Base-by-base conservation (phyloP, 352 stramenopile species). In the Blastocystis sp. region DNA sequence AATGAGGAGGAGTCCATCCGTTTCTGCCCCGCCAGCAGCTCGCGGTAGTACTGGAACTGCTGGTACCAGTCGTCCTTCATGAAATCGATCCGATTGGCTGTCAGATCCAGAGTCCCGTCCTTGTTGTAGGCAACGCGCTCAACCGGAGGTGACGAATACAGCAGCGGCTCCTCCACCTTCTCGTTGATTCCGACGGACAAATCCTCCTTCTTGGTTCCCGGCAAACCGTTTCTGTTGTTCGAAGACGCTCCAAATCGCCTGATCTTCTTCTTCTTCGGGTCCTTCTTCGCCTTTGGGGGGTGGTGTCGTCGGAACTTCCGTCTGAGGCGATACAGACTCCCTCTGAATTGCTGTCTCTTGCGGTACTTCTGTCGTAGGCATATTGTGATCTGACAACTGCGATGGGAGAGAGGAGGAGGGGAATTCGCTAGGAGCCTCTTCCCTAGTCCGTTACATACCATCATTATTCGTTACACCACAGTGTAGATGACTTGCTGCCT, bases 31-130 rank as follows among this genome's bases (percentile, higher is more conserved):
- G 48, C 61, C 0, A 84, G 21, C 28, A 84, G 52, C 38, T 84
- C 74, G n/a, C 74, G 74, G 5, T 53, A 84, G 53, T 69, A 84
- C n/a, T 69, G 74, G 19, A 84, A 84, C 53, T 84, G 74, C n/a
- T 34, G 17, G 61, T 70, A 84, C 74, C 74, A 84, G 43, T 84
- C 23, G 9, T 40, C 53, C 34, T 84, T 84, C 34, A 1, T n/a
- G 45, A 84, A 84, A 28, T 66, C 48, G n/a, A 84, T 84, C 14
- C 74, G 48, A 28, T 67, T 84, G n/a, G 1, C 11, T 14, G 23
- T 23, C 11, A 59, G 64, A 34, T 84, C 34, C 2, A 84, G n/a
- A 40, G 38, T 34, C 9, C 74, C 74, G 21, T 66, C 74, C 7
- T 19, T 53, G 2, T 14, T 69, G 23, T 59, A 69, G n/a, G 40